Conservation (phyloP, 2,329 filamentous ascomycete genomes). For the Aureobasidium sp. region DNA sequence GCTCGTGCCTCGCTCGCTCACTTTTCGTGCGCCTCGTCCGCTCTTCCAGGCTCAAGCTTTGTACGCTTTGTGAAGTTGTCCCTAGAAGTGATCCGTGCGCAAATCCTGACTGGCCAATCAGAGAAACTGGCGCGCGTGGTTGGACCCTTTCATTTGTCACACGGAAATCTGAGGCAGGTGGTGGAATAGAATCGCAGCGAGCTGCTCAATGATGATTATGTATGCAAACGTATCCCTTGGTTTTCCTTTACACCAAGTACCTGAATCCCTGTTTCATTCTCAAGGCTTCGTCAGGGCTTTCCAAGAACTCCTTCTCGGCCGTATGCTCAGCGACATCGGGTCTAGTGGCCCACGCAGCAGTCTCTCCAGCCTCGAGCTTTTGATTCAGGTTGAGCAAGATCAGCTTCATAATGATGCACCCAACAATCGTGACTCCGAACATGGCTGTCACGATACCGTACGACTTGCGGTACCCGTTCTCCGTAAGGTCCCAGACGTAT, state of each 20-base stretch:
- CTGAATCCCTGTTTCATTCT: conserved; percentile 20
- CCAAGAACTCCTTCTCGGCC: conserved; percentile 12
- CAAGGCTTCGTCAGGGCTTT: conserved; percentile 10
- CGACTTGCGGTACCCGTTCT: conserved; percentile 53
- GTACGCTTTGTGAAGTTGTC: too few species aligned
- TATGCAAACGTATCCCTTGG: neutral
- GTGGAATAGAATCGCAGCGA: too few species aligned
- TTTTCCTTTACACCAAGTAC: conserved; percentile 18
- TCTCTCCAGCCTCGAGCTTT: conserved; percentile 21
- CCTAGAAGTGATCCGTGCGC: too few species aligned
- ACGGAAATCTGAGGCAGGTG: too few species aligned
- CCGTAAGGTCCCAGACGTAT: conserved; percentile 53
- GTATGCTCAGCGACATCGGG: conserved; percentile 16
- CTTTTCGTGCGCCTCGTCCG: too few species aligned
- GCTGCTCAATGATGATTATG: neutral
- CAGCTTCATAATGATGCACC: conserved; percentile 28
- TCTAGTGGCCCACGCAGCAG: conserved; percentile 16
- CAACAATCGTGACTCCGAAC: conserved; percentile 51
- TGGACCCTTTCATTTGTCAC: too few species aligned
- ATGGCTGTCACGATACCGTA: conserved; percentile 57
- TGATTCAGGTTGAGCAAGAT: conserved; percentile 17
- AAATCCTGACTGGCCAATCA: too few species aligned
- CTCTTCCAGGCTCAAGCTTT: too few species aligned
- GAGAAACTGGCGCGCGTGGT: too few species aligned
- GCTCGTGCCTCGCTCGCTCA: too few species aligned